Conservation (phyloP, 768 basidiomycete genomes). For the Boletus pseudo-olivaceus region DNA sequence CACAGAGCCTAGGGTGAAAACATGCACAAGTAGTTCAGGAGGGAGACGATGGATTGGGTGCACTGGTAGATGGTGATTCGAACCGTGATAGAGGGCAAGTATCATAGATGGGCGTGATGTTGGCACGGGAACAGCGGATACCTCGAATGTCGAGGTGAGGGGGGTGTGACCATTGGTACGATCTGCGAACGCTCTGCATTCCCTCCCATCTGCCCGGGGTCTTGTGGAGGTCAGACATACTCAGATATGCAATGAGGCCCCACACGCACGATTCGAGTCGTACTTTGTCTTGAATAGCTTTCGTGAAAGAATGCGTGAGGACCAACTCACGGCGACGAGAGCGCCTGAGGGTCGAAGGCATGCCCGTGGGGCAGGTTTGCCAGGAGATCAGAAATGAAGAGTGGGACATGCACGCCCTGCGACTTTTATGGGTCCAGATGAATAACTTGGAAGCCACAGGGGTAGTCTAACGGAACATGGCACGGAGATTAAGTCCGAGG, state of each 20-base stretch:
- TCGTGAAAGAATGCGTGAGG: conserved; percentile 50
- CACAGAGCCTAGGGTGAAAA: conserved; percentile 59
- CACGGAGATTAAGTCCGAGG: conserved; percentile 14
- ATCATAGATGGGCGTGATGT: conserved; percentile 28
- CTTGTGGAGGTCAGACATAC: conserved; percentile 11
- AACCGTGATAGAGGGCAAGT: conserved; percentile 22
- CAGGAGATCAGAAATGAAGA: conserved; percentile 11
- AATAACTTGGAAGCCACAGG: conserved; percentile 29
- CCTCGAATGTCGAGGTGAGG: conserved; percentile 16
- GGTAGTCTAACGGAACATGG: conserved; percentile 14
- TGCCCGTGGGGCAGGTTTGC: conserved; percentile 26
- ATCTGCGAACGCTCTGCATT: conserved; percentile 18
- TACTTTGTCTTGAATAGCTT: conserved; percentile 43
- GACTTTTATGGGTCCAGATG: conserved; percentile 30
- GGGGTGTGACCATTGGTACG: conserved; percentile 18
- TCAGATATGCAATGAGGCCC: neutral
- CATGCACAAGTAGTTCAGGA: conserved; percentile 57
- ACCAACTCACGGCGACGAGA: conserved; percentile 46
- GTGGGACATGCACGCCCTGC: conserved; percentile 8
- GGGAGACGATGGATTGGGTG: conserved; percentile 61
- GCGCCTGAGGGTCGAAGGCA: conserved; percentile 43
- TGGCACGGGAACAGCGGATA: conserved; percentile 11
- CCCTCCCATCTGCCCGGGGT: conserved; percentile 18
- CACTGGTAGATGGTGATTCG: conserved; percentile 23
- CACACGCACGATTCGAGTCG: conserved; percentile 29